phyloP scores from a whole-genome alignment of 2,329 filamentous ascomycete species.

The Ascochyta lentis region DNA sequence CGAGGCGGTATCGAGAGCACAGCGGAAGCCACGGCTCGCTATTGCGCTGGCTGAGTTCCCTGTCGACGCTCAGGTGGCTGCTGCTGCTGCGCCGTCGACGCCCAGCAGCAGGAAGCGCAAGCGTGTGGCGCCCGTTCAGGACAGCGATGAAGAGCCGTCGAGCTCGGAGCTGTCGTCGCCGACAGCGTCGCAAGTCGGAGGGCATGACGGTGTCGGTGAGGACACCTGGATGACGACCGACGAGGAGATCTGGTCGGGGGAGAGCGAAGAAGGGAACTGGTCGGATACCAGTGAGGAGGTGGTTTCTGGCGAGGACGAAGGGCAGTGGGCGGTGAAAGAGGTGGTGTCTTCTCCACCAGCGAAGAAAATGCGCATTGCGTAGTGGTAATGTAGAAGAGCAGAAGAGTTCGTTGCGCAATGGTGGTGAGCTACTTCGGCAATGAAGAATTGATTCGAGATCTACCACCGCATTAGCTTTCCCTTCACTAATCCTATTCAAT shows the following conservation, averaged over 20 bases:
- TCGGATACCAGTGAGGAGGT: background rate
- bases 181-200: background rate
- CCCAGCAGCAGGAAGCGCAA: constrained; percentile 1
- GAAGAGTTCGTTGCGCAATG: no score
- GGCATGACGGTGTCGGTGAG: background rate
- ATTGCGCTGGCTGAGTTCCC: constrained; percentile 5
- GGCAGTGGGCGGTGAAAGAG: background rate
- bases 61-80: background rate
- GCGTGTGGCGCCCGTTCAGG: background rate
- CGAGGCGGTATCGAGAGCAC: background rate
- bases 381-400: no score
- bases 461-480: no score
- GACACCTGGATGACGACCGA: background rate
- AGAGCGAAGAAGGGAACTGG: background rate
- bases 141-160: background rate
- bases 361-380: background rate
- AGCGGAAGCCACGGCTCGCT: background rate
- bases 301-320: background rate
- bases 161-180: constrained; percentile 4
- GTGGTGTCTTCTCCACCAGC: background rate
- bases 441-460: no score
- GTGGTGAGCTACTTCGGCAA: no score
- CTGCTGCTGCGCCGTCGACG: background rate
- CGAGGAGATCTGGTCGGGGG: background rate
- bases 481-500: no score